A percentile compares a stretch with the other conserved stretches of the same genome.
phyloP scores from a whole-genome alignment of 108 stramenopile species.

The Craspedostauros australis region DNA sequence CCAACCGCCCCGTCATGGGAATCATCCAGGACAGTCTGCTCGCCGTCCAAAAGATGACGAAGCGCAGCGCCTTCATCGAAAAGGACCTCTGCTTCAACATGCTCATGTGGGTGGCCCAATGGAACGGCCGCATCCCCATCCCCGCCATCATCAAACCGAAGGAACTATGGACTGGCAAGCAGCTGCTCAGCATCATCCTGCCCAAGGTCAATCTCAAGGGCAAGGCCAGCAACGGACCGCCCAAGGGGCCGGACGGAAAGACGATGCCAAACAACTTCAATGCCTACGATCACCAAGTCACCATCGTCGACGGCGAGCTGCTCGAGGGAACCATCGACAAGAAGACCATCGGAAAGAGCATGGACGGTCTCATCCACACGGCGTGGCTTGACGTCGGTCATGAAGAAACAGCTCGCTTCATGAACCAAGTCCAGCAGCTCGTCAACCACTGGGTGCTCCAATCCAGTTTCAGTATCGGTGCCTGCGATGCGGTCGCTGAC shows the following conservation, averaged over 20 bases:
- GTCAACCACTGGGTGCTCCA: constrained; percentile 96
- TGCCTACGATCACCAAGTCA: constrained; percentile 83
- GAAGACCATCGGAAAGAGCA: constrained; percentile 91
- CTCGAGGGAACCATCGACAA: constrained; percentile 96
- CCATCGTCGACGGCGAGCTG: constrained; percentile 90
- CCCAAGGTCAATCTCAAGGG: constrained; percentile 89
- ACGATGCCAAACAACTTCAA: constrained; percentile 81
- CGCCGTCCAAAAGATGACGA: constrained; percentile 94
- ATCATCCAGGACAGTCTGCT: constrained; percentile 97
- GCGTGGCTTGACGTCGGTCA: constrained; percentile 93
- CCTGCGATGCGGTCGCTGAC: constrained; percentile 97
- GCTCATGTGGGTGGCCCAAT: constrained; percentile 92
- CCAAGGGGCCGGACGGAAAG: constrained; percentile 48
- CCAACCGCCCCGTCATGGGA: constrained; percentile 99
- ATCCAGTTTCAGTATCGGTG: constrained; percentile 93
- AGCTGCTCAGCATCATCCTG: constrained; percentile 86
- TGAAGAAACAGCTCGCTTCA: constrained; percentile 91
- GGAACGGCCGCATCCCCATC: constrained; percentile 91
- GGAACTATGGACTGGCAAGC: constrained; percentile 99
- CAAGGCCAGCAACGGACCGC: constrained; percentile 81
- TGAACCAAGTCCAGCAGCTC: constrained; percentile 96
- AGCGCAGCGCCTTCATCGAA: constrained; percentile 90
- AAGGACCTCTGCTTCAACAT: constrained; percentile 93
- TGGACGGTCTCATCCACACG: constrained; percentile 96
- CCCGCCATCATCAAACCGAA: constrained; percentile 94